Base-by-base conservation (phyloP, 805 yeast species). In the Wickerhamomyces bisporus region DNA sequence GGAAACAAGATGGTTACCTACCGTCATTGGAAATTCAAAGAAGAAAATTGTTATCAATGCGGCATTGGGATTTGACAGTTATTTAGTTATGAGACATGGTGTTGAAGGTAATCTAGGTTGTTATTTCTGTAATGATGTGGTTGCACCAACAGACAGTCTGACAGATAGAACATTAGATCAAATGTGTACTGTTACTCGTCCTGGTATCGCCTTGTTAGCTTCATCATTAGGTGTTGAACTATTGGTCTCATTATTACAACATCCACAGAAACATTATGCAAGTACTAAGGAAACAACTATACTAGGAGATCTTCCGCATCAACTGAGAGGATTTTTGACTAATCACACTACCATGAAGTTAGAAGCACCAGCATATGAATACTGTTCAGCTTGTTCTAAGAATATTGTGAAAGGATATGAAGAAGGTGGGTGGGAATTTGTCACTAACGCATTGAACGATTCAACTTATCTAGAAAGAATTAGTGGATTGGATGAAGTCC, bases 181-280 rank as follows among this genome's bases (percentile, higher is more conserved):
- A 60, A 93, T 93, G 97, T 93, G 99, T 55, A 93, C 99, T 0
- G 98, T 93, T 1, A 93, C 98, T 0, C 69, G 98, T 29, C 98
- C 99, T 0, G 98, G 99, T 1, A 89, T 84, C 1, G 96, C 99
- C 0, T 64, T 84, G 50, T 64, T 87, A 61, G 97, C 98, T 0
- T 75, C 95, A 0, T 77, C 96, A 0, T 64, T 81, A 26, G 95
- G 95, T 0, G 95, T 86, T 1, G 98, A 93, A 57, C 61, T 93
- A 6, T 54, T 87, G 43, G 84, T 85, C 0, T 76, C 93, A 1
- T 44, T 86, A 0, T 50, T 86, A 28, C 97, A 91, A 57, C 82
- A 81, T 48, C 77, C 77, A 0, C 56, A 61, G 6, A 66, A 66
- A 16, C 73, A 73, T 18, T 49, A 53, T 19, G 71, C 55, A 0